Conservation (phyloP, 1,284 basidiomycete genomes). For the Cystobasidium slooffiae region DNA sequence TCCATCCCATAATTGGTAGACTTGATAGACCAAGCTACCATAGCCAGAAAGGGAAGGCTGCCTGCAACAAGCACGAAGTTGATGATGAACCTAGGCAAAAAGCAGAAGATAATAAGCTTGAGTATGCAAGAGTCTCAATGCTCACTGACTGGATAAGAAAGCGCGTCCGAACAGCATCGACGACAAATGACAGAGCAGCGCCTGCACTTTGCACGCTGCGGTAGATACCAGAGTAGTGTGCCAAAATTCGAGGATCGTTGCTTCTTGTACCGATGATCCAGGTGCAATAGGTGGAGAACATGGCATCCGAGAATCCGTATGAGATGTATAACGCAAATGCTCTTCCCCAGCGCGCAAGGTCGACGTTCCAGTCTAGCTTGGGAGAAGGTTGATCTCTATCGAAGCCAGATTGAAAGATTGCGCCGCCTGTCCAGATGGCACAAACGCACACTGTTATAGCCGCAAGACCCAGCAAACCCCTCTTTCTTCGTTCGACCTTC, state of each 20-base stretch:
- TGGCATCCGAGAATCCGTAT: conserved; percentile 15
- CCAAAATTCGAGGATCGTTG: background rate
- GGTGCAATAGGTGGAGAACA: conserved; percentile 1
- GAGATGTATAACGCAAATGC: conserved; percentile 10
- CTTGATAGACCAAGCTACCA: background rate
- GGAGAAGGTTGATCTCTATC: background rate
- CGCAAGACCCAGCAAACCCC: conserved; percentile 7
- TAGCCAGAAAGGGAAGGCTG: background rate
- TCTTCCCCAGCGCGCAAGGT: background rate
- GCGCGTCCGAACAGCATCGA: background rate
- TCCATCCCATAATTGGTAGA: conserved; percentile 4
- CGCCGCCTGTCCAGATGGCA: conserved; percentile 6
- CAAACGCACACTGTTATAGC: background rate
- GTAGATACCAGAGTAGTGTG: background rate
- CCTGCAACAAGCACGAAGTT: background rate
- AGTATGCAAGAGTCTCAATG: background rate
- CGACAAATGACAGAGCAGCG: background rate
- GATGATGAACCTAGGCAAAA: background rate
- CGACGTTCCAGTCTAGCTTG: background rate
- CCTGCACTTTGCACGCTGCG: conserved; percentile 2
- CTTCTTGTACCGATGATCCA: conserved; percentile 4
- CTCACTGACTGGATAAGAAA: background rate
- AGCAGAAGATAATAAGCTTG: background rate
- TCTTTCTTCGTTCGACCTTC: background rate
- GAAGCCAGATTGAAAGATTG: conserved; percentile 6